Evolutionary conservation across 148 eudicot species (phyloP).

Genomic region (Cornus controversa): DNA sequence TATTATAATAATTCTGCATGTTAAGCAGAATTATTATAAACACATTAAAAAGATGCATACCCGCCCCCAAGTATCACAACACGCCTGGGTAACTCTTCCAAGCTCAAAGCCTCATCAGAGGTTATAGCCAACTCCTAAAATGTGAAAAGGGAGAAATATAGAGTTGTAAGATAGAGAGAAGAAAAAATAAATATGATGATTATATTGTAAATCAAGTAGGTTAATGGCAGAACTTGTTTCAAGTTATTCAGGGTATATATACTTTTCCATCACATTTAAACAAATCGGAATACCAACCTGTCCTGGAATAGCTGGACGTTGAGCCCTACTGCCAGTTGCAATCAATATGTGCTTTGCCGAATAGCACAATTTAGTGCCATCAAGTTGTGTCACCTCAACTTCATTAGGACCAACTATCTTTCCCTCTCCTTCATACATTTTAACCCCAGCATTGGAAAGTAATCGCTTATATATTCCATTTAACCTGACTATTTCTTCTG

Average conservation of each 20-base stretch:
- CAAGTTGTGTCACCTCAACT: slow-evolving; percentile 83
- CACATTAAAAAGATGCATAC: slow-evolving; percentile 33
- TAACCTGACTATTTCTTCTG: slow-evolving; percentile 80
- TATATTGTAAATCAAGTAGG: background rate
- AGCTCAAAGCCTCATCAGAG: slow-evolving; percentile 97
- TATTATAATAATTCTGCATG: background rate
- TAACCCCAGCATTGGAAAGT: slow-evolving; percentile 86
- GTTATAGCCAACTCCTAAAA: slow-evolving; percentile 87
- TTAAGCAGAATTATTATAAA: background rate
- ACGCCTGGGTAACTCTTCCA: slow-evolving; percentile 92
- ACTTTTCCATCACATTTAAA: background rate
- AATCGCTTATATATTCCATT: slow-evolving; percentile 82
- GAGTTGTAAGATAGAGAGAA: slow-evolving; percentile 1
- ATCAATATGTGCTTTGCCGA: slow-evolving; percentile 90
- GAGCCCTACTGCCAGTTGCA: slow-evolving; percentile 94
- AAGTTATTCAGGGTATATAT: background rate
- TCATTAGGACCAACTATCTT: slow-evolving; percentile 84
- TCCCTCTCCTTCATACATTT: slow-evolving; percentile 96
- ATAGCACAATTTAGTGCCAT: slow-evolving; percentile 84
- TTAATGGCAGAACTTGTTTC: background rate
- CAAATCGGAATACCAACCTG: slow-evolving; percentile 38
- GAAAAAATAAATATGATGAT: background rate
- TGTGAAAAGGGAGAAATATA: background rate
- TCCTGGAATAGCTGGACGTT: slow-evolving; percentile 75
- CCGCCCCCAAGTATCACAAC: slow-evolving; percentile 96